Conservation (phyloP, 306 rosid genomes). For the Glycyrrhiza uralensis region DNA sequence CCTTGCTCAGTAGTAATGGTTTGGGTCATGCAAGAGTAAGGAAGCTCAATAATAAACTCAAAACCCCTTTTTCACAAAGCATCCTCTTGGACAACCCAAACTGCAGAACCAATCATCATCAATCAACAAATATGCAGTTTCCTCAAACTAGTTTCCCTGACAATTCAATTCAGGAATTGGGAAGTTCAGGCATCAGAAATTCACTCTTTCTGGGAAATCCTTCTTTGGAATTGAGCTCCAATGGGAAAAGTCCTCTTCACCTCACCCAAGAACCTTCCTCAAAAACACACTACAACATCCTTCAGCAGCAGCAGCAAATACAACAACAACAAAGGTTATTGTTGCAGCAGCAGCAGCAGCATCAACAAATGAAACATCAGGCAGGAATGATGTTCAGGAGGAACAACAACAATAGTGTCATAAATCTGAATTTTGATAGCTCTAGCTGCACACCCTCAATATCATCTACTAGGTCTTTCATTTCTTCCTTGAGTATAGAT, state of each 20-base stretch:
- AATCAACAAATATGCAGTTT: constrained; percentile 38
- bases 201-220: constrained; percentile 52
- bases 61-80: constrained; percentile 53
- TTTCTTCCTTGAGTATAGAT: constrained; percentile 70
- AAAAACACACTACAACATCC: constrained; percentile 40
- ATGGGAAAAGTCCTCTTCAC: constrained; percentile 58
- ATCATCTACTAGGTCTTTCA: constrained; percentile 78
- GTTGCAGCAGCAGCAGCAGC: constrained; percentile 50
- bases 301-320: constrained; percentile 51
- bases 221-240: constrained; percentile 59
- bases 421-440: constrained; percentile 70
- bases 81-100: constrained; percentile 65
- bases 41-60: constrained; percentile 48
- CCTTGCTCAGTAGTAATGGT: constrained; percentile 58
- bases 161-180: constrained; percentile 50
- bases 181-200: constrained; percentile 39
- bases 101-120: constrained; percentile 36
- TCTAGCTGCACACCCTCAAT: constrained; percentile 70
- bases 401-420: constrained; percentile 59
- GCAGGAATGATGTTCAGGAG: constrained; percentile 56
- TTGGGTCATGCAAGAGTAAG: constrained; percentile 84
- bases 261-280: constrained; percentile 46
- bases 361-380: constrained; percentile 49
- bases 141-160: constrained; percentile 47
- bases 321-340: constrained; percentile 57